Base-by-base conservation (phyloP, 352 stramenopile species). In the Pythium myriotylum region DNA sequence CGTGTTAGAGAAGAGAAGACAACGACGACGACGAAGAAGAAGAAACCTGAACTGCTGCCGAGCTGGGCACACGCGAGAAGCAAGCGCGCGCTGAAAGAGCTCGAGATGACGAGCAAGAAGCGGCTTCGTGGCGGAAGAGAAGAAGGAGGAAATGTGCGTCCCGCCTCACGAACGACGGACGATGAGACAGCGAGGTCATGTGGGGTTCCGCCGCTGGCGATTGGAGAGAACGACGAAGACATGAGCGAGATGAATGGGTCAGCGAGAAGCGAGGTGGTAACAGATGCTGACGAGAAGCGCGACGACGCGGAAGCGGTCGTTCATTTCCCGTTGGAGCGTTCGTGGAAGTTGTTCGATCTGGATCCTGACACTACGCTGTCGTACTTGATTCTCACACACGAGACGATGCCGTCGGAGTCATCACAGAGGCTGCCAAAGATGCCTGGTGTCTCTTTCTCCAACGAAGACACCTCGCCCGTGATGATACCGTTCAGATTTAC, bases 21-120 rank as follows among this genome's bases (percentile, higher is more conserved):
- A 20, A 81, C 69, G 10, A 14, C 12, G 16, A 63, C 60, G 35
- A 64, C 46, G 22, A 83, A 73, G 14, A 5, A 19, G 5, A 67
- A 62, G 41, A 60, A 59, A 10, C 50, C 71, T 33, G 66, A 65
- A 16, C 45, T 88, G 37, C 59, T 88, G 10, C 81, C 84, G 1
- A 53, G 75, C 13, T 92, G 84, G 84, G 84, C 84, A 1, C 79
- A 85, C 41, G 70, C 74, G 23, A 68, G 84, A 27, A 91, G 79
- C 57, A 92, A 92, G 47, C 72, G 81, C 8, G 84, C 84, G 20
- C 57, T 92, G 0, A 73, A 74, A 16, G 77, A 91, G 43, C 67
- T 92, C 19, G 73, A 89, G 20, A 62, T 48, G 10, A 33, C 81
- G 22, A 45, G 27, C 20, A 43, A 39, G 45, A 67, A 67, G 35